Evolutionary conservation across 768 basidiomycete species (phyloP), one percentile per base, ranked within the genome.

Genomic region (Lentinula aciculospora): DNA sequence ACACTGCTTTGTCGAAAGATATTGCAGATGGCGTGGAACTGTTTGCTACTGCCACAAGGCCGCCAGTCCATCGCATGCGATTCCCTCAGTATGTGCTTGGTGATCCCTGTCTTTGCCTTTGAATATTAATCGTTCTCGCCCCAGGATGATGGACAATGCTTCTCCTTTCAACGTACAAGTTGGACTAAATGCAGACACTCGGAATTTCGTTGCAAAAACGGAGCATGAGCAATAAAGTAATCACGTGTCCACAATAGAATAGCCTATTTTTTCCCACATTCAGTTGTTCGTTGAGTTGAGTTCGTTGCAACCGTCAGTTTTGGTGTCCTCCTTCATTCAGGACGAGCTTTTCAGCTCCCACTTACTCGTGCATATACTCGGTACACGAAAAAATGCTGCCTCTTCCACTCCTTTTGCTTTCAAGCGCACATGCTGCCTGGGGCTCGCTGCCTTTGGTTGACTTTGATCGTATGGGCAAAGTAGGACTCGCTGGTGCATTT

Each of bases 401-500:
- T 51, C 60, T 58, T 28, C 36, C 59, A 56, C 53, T 70, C 49
- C 44, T 71, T 40, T 50, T 72, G 42, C 49, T 71, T 34, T 56
- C 71, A 60, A 63, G 65, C 61, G 56, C 67, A 46, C 57, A 69
- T 70, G 72, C 64, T 62, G 69, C 63, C 61, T 50, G 64, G 59
- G 80, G 23, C 36, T 56, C 54, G 5, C 71, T 83, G 13, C 84
- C 84, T 5, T 72, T 76, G 60, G 76, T 89, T 64, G 88, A 90
- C 70, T 88, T 85, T 65, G 73, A 78, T 64, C 86, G 88, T 54
- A 95, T 99, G 92, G 96, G 96, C 62, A 86, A 80, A 56, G 94
- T 98, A 50, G 94, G 86, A 57, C 78, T 98, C 40, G 85, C 87
- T 27, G 96, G 96, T 58, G 79, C 89, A 32, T 99, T 98, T 67